A percentile compares a stretch with the other conserved stretches of the same genome.
These are phyloP conservation scores for Helminthosporium solani DNA, from an alignment of 2,329 filamentous ascomycete species.

Conservation along the genomic window DNA sequence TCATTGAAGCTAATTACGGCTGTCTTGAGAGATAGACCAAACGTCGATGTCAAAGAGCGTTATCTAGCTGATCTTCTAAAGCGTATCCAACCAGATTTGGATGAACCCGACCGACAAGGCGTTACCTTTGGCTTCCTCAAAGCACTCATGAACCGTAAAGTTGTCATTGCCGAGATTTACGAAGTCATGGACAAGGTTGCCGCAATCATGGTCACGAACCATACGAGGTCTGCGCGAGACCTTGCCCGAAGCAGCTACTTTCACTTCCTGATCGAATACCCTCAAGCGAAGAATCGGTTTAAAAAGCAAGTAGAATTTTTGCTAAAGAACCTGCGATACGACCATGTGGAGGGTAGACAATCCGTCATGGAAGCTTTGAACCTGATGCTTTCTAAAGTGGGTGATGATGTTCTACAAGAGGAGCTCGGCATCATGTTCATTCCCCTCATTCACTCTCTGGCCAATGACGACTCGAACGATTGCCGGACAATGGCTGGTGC, in stretches of 20 bases:
- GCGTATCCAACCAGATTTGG: conserved; percentile 82
- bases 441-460: conserved; percentile 78
- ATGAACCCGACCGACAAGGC: conserved; percentile 88
- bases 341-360: conserved; percentile 81
- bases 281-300: conserved; percentile 86
- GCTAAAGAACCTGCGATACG: conserved; percentile 86
- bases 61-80: conserved; percentile 80
- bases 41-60: conserved; percentile 74
- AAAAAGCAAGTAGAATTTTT: conserved; percentile 86
- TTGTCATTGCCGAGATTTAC: conserved; percentile 85
- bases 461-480: conserved; percentile 83
- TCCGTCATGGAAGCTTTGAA: conserved; percentile 93
- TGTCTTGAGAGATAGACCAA: conserved; percentile 76
- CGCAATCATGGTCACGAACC: conserved; percentile 92
- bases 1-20: conserved; percentile 85
- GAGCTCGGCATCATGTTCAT: conserved; percentile 80
- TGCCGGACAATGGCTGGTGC: conserved; percentile 81
- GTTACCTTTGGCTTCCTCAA: conserved; percentile 93
- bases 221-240: conserved; percentile 83
- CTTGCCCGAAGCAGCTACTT: conserved; percentile 86
- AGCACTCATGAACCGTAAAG: conserved; percentile 78
- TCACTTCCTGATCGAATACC: conserved; percentile 92
- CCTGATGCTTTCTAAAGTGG: conserved; percentile 80
- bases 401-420: conserved; percentile 73
- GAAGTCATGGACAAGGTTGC: conserved; percentile 82